Evolutionary conservation across 1,284 basidiomycete genomes (phyloP).

Genomic region (Pseudozyma thailandica): DNA sequence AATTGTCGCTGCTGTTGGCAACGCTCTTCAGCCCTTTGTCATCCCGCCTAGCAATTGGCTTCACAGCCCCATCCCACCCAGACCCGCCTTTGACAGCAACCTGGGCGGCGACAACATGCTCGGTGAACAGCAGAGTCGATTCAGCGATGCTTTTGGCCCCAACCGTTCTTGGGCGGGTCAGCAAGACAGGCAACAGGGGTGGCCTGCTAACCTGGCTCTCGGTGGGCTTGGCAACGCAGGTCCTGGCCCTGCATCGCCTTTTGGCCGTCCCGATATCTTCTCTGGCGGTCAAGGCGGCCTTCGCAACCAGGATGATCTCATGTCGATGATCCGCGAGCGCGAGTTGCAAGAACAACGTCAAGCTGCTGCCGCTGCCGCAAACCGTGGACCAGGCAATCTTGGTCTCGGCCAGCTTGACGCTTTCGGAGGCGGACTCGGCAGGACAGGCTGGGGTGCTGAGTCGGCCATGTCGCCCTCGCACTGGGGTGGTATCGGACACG

Average conservation of each 20-base stretch:
- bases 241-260: slow-evolving; percentile 41
- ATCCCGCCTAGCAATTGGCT: slow-evolving; percentile 53
- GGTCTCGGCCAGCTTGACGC: slow-evolving; percentile 38
- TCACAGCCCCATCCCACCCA: slow-evolving; percentile 19
- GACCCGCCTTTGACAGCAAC: slow-evolving; percentile 19
- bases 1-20: slow-evolving; percentile 64
- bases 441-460: slow-evolving; percentile 38
- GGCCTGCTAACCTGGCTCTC: slow-evolving; percentile 31
- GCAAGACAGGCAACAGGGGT: slow-evolving; percentile 29
- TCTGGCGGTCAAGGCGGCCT: slow-evolving; percentile 26
- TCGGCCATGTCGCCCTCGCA: slow-evolving; percentile 32
- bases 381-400: slow-evolving; percentile 34
- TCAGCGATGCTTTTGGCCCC: slow-evolving; percentile 25
- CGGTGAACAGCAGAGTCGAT: slow-evolving; percentile 32
- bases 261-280: slow-evolving; percentile 32
- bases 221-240: slow-evolving; percentile 27
- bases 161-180: slow-evolving; percentile 24
- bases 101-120: slow-evolving; percentile 18
- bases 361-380: slow-evolving; percentile 41
- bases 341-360: slow-evolving; percentile 56
- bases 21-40: slow-evolving; percentile 68
- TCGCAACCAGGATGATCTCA: slow-evolving; percentile 52
- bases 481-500: slow-evolving; percentile 40
- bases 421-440: slow-evolving; percentile 30
- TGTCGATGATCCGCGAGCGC: slow-evolving; percentile 50